Conservation (phyloP, 345 rosid species). For the Aurinia saxatilis region DNA sequence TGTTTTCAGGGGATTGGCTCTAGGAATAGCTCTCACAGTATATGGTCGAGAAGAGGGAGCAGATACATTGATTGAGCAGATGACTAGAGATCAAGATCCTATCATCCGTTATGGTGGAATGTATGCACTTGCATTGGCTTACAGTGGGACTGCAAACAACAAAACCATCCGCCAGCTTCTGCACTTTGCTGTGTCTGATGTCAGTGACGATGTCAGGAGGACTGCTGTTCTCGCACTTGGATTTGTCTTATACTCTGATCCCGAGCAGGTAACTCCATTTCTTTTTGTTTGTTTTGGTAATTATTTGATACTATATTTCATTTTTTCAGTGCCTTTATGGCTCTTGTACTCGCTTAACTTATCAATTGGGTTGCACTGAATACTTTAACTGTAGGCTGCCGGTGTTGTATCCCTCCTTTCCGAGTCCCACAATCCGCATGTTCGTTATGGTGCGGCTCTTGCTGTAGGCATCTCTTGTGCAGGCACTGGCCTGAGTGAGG, state of each 20-base stretch:
- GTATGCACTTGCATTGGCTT: slow-evolving; percentile 94
- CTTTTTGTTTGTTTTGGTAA: too few relatives aligned
- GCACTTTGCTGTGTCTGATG: slow-evolving; percentile 95
- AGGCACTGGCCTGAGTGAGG: slow-evolving; percentile 91
- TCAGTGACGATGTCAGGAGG: slow-evolving; percentile 91
- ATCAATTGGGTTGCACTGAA: slow-evolving; percentile 1
- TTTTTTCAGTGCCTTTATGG: not conserved
- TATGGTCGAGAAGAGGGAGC: slow-evolving; percentile 99
- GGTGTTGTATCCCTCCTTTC: slow-evolving; percentile 87
- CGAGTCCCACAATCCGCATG: slow-evolving; percentile 92
- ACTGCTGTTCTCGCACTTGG: slow-evolving; percentile 97
- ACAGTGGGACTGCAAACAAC: slow-evolving; percentile 93
- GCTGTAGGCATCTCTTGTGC: slow-evolving; percentile 98
- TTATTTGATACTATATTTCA: too few relatives aligned
- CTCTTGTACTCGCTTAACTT: not conserved
- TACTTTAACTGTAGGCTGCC: slow-evolving; percentile 61
- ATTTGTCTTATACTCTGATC: slow-evolving; percentile 83
- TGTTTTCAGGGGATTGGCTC: slow-evolving; percentile 65
- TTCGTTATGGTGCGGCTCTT: slow-evolving; percentile 98
- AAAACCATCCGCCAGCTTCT: slow-evolving; percentile 92
- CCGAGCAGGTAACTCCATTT: slow-evolving; percentile 56
- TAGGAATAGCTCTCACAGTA: slow-evolving; percentile 93
- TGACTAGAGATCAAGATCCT: slow-evolving; percentile 96
- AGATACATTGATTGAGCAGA: slow-evolving; percentile 90
- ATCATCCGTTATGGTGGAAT: slow-evolving; percentile 95